Evolutionary conservation across 169 alveolate species (phyloP), one percentile per base, ranked within the genome.

Genomic region (Cardiosporidium cionae): DNA sequence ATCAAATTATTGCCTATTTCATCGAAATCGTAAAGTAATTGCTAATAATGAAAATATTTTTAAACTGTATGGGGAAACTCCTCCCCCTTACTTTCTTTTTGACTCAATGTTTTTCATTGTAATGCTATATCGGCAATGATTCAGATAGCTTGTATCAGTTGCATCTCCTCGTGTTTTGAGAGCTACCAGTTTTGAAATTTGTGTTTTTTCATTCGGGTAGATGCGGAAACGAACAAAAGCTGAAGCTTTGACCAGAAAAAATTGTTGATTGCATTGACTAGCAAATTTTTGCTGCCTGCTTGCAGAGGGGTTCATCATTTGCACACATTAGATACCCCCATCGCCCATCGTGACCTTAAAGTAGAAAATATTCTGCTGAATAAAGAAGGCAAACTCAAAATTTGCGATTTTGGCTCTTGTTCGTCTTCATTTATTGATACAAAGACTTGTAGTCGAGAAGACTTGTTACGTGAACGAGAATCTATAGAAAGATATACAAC

Each of bases 401-500:
- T 91, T n/a, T 88, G 95, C 76, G 95, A 91, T 85, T 91, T 91
- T 67, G 95, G 95, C 34, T 80, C 90, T 22, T 82, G 89, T 23
- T 74, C 90, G 16, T 67, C 68, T 7, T 52, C n/a, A 3, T 16
- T n/a, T 32, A 5, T 70, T 23, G 52, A 70, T 9, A 6, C 76
- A 31, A 52, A 9, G 52, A 70, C 73, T 2, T 36, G 76, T 4
- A 31, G 23, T n/a, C 72, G 73, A 9, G 76, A 72, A 35, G 66
- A 65, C 63, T 81, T 71, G 69, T 75, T 83, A 7, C 80, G 65
- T 72, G 79, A 81, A 65, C 82, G 82, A 69, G 94, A 89, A 70
- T 70, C 77, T 22, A 89, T 81, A 67, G 90, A 87, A 69, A 80
- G 84, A 70, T 79, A 83, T 35, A 87, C 95, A 3, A 91, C 95